Percentiles rank a stretch among this genome's conserved stretches.
Evolutionary conservation across 441 rosid genomes (phyloP).

Genomic region (Oxalis stricta): DNA sequence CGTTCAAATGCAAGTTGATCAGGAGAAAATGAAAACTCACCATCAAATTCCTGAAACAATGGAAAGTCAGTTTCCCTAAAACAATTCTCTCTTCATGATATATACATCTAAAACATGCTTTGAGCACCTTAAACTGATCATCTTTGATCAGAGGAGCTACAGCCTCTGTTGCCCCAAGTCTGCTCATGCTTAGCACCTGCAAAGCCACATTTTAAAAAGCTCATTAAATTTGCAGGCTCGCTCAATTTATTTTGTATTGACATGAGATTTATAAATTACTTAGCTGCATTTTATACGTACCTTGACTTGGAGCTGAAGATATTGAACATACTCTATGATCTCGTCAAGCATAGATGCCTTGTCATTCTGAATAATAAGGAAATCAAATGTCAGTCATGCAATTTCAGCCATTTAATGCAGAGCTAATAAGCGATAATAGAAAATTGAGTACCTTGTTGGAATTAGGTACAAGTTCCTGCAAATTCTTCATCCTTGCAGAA

Average conservation of each 20-base stretch:
- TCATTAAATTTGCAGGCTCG: constrained; percentile 1
- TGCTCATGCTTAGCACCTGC: constrained; percentile 56
- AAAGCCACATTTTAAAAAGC: constrained; percentile 2
- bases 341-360: constrained; percentile 42
- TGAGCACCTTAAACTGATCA: constrained; percentile 30
- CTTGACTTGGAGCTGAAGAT: constrained; percentile 39
- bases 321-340: constrained; percentile 37
- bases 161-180: constrained; percentile 40
- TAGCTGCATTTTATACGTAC: constrained; percentile 11
- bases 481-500: constrained; percentile 67
- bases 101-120: no score
- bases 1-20: constrained; percentile 32
- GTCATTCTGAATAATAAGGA: constrained; percentile 23
- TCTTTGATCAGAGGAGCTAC: constrained; percentile 37
- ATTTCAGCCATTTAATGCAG: neutral
- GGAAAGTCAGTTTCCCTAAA: neutral
- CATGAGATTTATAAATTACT: neutral
- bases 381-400: neutral
- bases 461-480: constrained; percentile 71
- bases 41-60: constrained; percentile 12
- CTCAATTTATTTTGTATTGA: no score
- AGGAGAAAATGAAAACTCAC: constrained; percentile 17
- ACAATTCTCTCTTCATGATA: neutral
- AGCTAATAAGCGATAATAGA: neutral
- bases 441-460: constrained; percentile 42